Base-by-base conservation (phyloP, 1,284 basidiomycete species). In the Malassezia arunalokei region DNA sequence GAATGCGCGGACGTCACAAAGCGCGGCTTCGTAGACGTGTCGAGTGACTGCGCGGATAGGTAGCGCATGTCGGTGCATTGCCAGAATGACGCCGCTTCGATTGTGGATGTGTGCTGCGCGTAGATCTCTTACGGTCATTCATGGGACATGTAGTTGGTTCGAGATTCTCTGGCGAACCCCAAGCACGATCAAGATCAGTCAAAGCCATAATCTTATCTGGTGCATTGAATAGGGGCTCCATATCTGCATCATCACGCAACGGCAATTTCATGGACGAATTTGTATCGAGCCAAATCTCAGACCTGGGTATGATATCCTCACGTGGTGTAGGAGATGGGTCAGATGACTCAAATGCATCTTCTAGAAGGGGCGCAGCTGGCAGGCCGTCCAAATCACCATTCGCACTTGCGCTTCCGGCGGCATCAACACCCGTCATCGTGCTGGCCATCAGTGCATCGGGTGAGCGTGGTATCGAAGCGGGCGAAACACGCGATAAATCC, bases 151-250 rank as follows among this genome's bases (percentile, higher is more conserved):
- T 9, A 8, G 20, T 9, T 6, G 11, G 39, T 40, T 24, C 41
- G 7, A 32, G 15, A 15, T 40, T 38, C 5, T 30, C 17, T 5
- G 31, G 39, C 32, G 28, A 43, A 31, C 29, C 44, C 53, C 53
- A 55, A n/a, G 53, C 53, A n/a, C 17, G 47, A 24, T 55, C 47
- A 6, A 55, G 49, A 15, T 55, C 53, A 5, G 47, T 55, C 7
- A 55, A 43, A 8, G 40, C 42, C 15, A 55, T 50, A 29, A 50
- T 55, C 15, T 33, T 45, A 17, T 49, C 43, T 12, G 42, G 48
- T 5, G 42, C 37, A 9, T 15, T 15, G 33, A 49, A 49, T n/a
- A 43, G 39, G 4, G 35, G n/a, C 3, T 51, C 49, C 20, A 45
- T 15, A 8, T 51, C 49, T 12, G 44, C 24, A n/a, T 47, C 44